Evolutionary conservation across 768 basidiomycete genomes (phyloP).

Genomic region (Mrakia gelida): DNA sequence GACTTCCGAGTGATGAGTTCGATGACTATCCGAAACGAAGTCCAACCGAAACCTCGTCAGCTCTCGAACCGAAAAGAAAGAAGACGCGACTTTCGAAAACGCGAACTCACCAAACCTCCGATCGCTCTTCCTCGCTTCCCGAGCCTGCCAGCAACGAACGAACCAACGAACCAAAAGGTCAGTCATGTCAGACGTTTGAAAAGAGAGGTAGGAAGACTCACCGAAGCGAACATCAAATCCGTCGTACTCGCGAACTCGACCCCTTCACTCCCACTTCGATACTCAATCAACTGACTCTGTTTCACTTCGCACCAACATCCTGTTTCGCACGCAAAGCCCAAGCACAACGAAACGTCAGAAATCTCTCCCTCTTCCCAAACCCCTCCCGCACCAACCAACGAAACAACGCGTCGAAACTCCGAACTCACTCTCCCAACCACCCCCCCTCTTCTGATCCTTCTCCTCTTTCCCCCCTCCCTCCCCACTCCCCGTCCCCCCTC

Average conservation of each 20-base stretch:
- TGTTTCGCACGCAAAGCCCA: too few species aligned
- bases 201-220: background rate
- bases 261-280: background rate
- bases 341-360: background rate
- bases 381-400: background rate
- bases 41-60: too few species aligned
- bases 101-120: slow-evolving; percentile 28
- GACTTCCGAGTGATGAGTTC: slow-evolving; percentile 28
- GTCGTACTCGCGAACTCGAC: slow-evolving; percentile 17
- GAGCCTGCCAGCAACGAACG: slow-evolving; percentile 1
- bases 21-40: background rate
- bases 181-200: background rate
- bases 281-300: slow-evolving; percentile 29
- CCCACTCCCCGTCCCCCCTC: background rate
- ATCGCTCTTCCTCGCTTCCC: slow-evolving; percentile 27
- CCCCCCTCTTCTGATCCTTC: background rate
- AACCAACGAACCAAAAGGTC: background rate
- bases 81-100: background rate
- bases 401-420: too few species aligned
- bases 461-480: background rate
- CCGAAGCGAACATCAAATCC: slow-evolving; percentile 30
- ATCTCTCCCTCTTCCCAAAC: too few species aligned
- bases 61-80: background rate
- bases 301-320: slow-evolving; percentile 32
- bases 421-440: slow-evolving; percentile 19